A percentile compares a stretch with the other conserved stretches of the same genome.
Evolutionary conservation across 768 basidiomycete genomes (phyloP).

Genomic region (Tulasnella sp.): DNA sequence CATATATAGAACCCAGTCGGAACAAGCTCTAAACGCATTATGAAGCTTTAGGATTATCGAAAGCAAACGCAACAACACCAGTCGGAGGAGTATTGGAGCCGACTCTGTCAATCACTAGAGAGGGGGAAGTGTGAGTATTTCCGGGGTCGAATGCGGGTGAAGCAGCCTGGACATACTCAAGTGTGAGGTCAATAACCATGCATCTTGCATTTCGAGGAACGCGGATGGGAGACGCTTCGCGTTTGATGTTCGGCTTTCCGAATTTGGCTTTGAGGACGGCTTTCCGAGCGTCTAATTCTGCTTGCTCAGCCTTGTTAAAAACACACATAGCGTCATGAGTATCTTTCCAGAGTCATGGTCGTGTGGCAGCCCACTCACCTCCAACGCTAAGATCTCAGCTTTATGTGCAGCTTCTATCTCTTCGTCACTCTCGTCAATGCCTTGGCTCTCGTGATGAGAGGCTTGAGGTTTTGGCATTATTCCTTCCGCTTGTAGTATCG

Average conservation of each 20-base stretch:
- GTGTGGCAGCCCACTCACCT: neutral
- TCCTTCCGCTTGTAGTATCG: neutral
- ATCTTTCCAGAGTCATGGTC: too few species aligned
- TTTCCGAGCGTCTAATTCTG: neutral
- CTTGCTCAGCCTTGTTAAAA: neutral
- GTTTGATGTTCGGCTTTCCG: neutral
- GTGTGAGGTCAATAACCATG: neutral
- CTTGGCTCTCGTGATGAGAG: too few species aligned
- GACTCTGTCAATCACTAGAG: neutral
- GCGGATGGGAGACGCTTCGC: neutral
- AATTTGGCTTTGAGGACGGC: neutral
- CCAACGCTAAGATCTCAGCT: neutral
- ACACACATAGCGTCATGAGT: too few species aligned
- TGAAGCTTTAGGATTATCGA: too few species aligned
- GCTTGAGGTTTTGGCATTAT: neutral
- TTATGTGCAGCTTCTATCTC: neutral
- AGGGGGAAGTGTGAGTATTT: neutral
- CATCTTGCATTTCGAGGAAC: neutral
- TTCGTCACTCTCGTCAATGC: neutral
- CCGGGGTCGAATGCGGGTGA: neutral
- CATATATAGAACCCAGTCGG: too few species aligned
- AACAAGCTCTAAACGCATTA: too few species aligned
- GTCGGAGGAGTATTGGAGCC: neutral
- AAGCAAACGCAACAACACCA: too few species aligned
- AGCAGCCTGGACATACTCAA: neutral